These are phyloP conservation scores for Pichia sp. DNA, from an alignment of 1,139 yeast genomes.

Conservation along the genomic window DNA sequence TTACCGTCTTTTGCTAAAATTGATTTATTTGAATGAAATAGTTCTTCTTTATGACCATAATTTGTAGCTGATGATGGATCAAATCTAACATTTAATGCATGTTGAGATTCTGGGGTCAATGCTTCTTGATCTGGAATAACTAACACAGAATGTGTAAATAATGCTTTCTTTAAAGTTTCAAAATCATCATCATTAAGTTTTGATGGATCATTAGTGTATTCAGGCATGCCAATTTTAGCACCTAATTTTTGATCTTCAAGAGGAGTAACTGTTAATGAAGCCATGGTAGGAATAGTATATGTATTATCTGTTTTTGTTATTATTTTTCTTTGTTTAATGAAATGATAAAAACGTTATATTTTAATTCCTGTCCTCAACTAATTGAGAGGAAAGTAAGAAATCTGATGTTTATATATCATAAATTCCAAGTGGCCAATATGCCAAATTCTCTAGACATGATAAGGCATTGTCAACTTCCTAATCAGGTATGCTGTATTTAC, in stretches of 20 bases:
- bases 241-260: slow-evolving; percentile 55
- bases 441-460: too few species aligned
- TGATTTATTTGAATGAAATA: slow-evolving; percentile 71
- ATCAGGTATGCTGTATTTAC: neutral
- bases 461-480: neutral
- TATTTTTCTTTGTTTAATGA: neutral
- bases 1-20: slow-evolving; percentile 76
- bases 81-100: slow-evolving; percentile 63
- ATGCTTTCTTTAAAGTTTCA: slow-evolving; percentile 52
- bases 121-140: slow-evolving; percentile 65
- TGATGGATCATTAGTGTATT: slow-evolving; percentile 72
- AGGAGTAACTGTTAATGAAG: slow-evolving; percentile 36
- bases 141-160: slow-evolving; percentile 61
- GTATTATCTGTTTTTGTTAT: neutral
- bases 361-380: too few species aligned
- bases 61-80: slow-evolving; percentile 68
- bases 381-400: too few species aligned
- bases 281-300: neutral
- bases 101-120: slow-evolving; percentile 68
- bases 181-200: slow-evolving; percentile 60
- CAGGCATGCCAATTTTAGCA: slow-evolving; percentile 57
- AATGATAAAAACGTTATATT: neutral
- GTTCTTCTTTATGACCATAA: slow-evolving; percentile 76
- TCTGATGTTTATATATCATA: too few species aligned
- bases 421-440: too few species aligned